These are phyloP conservation scores for Aspergillus avenaceus DNA, from an alignment of 495 filamentous ascomycete genomes.

Conservation along the genomic window DNA sequence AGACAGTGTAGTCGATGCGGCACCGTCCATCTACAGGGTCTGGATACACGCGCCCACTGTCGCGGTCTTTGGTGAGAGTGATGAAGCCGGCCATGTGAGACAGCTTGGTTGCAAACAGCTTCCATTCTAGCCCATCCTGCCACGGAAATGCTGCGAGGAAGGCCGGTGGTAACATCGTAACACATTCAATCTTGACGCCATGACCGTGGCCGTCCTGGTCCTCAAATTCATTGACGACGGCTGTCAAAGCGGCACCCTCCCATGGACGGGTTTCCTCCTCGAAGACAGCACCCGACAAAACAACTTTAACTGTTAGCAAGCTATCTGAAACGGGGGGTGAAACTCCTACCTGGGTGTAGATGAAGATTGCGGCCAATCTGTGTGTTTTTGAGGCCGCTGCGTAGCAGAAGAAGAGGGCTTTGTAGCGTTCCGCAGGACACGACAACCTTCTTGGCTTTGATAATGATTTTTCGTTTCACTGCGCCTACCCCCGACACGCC, in stretches of 20 bases:
- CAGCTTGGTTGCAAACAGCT: conserved; percentile 57
- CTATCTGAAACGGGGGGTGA: neutral
- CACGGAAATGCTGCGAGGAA: conserved; percentile 59
- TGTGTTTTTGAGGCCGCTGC: conserved; percentile 68
- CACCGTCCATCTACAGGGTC: conserved; percentile 64
- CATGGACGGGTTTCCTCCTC: conserved; percentile 65
- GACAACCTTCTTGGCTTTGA: conserved; percentile 81
- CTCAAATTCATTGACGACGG: conserved; percentile 71
- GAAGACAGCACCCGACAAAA: conserved; percentile 56
- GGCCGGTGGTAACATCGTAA: conserved; percentile 60
- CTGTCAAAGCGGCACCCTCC: conserved; percentile 78
- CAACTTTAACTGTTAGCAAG: conserved; percentile 33
- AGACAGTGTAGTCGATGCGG: conserved; percentile 63
- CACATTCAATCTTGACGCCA: conserved; percentile 74
- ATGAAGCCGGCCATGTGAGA: conserved; percentile 65
- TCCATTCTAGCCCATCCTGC: conserved; percentile 61
- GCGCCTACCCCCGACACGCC: conserved; percentile 46
- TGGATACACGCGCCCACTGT: conserved; percentile 68
- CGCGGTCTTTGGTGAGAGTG: conserved; percentile 65
- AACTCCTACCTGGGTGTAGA: conserved; percentile 61
- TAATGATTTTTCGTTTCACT: conserved; percentile 53
- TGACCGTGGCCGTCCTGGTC: conserved; percentile 79
- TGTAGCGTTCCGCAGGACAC: conserved; percentile 69
- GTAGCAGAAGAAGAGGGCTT: conserved; percentile 69
- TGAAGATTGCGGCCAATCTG: conserved; percentile 85